Base-by-base conservation (phyloP, 1,139 yeast species). In the Zygosaccharomyces pseudobailii region DNA sequence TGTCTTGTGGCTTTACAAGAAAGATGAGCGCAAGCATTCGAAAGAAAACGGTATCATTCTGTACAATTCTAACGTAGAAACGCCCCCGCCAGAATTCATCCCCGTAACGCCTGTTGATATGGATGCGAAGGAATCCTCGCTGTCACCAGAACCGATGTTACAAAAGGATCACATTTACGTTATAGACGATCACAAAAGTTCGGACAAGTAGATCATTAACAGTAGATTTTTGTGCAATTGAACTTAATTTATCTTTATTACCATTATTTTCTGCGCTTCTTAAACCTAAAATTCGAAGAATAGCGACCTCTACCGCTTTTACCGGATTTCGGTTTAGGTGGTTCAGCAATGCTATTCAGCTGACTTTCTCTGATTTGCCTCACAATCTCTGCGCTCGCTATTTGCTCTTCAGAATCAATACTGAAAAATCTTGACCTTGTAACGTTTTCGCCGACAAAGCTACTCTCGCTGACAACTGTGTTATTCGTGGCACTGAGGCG, bases 1-100 rank as follows among this genome's bases (percentile, higher is more conserved):
- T 6, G 83, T 78, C 5, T 71, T 80, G 52, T 76, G 70, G 57
- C 71, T 78, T 51, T 82, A 80, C 68, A 82, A 82, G 64, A 72
- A 72, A 42, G 77, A 79, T 46, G 87, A 82, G 59, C 71, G 74
- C 49, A 63, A 63, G 42, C 59, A 71, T 48, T 83, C 86, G 9
- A 63, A 66, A 41, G 74, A 70, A 23, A 78, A 80, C 53, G 84
- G 83, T 28, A 76, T 79, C 47, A 62, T 71, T 28, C 48, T 78
- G 20, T 76, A 71, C 58, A 73, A 77, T 54, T 73, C 80, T n/a
- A 28, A 9, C 32, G 34, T 38, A 6, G 34, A 38, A 4, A n/a
- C n/a, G 19, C 17, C 22, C 19, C 17, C 13, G 2, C 41, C 33
- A 1, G 41, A 7, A 5, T 3, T 9, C 3, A 8, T 19, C 5